Conservation (phyloP, 1,284 basidiomycete genomes). For the Paramarasmius palmivorus region DNA sequence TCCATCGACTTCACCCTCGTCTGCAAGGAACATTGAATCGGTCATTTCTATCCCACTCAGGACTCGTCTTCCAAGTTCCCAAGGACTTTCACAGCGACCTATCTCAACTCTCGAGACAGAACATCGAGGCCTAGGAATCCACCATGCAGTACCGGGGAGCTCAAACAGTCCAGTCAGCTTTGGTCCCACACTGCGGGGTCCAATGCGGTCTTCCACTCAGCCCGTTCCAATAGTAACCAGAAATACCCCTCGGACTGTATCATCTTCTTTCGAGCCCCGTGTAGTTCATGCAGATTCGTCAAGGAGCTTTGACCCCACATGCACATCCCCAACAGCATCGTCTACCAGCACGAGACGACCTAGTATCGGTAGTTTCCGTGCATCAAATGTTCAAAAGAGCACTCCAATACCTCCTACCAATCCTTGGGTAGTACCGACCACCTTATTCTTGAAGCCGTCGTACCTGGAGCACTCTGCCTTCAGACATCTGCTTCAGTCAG, state of each 20-base stretch:
- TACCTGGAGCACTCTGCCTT: constrained; percentile 77
- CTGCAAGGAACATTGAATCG: constrained; percentile 60
- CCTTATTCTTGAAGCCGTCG: constrained; percentile 61
- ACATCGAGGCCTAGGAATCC: constrained; percentile 30
- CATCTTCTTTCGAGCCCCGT: constrained; percentile 57
- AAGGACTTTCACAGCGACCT: constrained; percentile 26
- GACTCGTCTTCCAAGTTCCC: constrained; percentile 34
- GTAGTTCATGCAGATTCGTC: constrained; percentile 54
- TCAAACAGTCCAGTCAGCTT: constrained; percentile 26
- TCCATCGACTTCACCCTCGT: constrained; percentile 43
- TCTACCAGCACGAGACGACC: constrained; percentile 45
- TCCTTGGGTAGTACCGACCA: constrained; percentile 24
- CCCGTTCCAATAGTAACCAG: constrained; percentile 21
- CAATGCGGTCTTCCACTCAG: constrained; percentile 36
- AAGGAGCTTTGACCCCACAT: constrained; percentile 37
- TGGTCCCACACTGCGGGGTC: constrained; percentile 39
- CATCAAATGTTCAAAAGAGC: constrained; percentile 15
- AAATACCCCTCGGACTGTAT: constrained; percentile 19
- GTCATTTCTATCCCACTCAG: constrained; percentile 60
- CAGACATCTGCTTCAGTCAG: constrained; percentile 66
- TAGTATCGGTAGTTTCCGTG: constrained; percentile 33
- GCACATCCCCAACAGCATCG: constrained; percentile 37
- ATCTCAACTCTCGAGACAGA: constrained; percentile 23
- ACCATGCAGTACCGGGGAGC: constrained; percentile 34
- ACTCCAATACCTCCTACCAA: constrained; percentile 11